Conservation (phyloP, 1,284 basidiomycete species). For the Ustilago shanxiensis region DNA sequence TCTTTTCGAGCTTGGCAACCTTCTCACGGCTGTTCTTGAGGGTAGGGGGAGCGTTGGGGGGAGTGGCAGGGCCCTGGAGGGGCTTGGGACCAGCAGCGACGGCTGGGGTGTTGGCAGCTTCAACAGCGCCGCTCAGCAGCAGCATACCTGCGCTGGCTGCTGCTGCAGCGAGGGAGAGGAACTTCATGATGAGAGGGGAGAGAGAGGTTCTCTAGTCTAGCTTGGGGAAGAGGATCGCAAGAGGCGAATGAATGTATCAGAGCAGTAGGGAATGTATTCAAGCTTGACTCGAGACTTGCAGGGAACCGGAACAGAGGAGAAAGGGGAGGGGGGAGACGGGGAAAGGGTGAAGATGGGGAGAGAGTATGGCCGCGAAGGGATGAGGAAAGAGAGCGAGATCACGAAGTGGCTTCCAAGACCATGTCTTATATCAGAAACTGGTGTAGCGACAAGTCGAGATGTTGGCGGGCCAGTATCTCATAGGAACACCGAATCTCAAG, state of each 20-base stretch:
- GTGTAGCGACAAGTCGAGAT: background rate
- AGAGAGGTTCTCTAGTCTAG: background rate
- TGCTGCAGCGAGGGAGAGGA: slow-evolving; percentile 46
- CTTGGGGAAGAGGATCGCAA: background rate
- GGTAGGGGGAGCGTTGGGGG: slow-evolving; percentile 27
- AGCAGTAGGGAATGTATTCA: background rate
- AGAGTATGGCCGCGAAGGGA: slow-evolving; percentile 11
- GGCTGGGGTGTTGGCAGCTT: slow-evolving; percentile 24
- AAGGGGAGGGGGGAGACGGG: slow-evolving; percentile 1
- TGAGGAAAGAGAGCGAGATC: background rate
- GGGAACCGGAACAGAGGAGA: background rate
- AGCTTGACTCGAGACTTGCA: background rate
- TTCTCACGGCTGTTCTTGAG: slow-evolving; percentile 36
- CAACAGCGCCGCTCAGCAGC: slow-evolving; percentile 22
- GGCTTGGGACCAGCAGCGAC: slow-evolving; percentile 40
- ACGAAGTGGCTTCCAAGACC: background rate
- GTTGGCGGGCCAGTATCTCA: background rate
- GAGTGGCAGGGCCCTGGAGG: slow-evolving; percentile 18
- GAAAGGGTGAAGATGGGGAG: slow-evolving; percentile 4
- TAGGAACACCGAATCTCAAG: background rate
- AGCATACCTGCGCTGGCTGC: slow-evolving; percentile 40
- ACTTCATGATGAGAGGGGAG: slow-evolving; percentile 27
- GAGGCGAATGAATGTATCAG: slow-evolving; percentile 10
- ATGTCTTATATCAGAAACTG: slow-evolving; percentile 13
- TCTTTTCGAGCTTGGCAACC: slow-evolving; percentile 36